phyloP scores from a whole-genome alignment of 2,329 filamentous ascomycete species.

The Colletotrichum sansevieriae region DNA sequence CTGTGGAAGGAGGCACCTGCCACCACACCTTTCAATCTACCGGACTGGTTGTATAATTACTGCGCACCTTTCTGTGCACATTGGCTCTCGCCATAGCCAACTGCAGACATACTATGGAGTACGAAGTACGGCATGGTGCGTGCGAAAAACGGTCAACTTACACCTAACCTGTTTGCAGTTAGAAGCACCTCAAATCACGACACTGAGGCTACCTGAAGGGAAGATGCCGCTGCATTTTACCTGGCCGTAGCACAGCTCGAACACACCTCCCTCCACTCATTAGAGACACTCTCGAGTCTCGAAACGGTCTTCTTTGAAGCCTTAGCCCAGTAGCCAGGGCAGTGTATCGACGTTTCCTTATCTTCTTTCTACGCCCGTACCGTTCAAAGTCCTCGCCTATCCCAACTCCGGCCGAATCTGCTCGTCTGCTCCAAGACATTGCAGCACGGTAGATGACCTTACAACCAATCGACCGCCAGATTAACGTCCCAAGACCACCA shows the following conservation, averaged over 20 bases:
- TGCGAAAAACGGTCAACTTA: constrained; percentile 11
- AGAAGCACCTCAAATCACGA: too few relatives aligned
- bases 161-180: too few relatives aligned
- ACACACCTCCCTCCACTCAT: too few relatives aligned
- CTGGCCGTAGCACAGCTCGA: too few relatives aligned
- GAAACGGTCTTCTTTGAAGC: not conserved
- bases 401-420: not conserved
- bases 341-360: constrained; percentile 15
- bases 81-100: not conserved
- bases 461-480: not conserved
- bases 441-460: not conserved
- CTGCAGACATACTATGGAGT: not conserved
- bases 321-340: not conserved
- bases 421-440: not conserved
- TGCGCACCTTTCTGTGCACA: too few relatives aligned
- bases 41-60: too few relatives aligned
- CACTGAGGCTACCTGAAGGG: not conserved
- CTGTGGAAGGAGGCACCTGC: not conserved
- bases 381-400: not conserved
- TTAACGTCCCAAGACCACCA: not conserved
- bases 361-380: not conserved
- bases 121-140: too few relatives aligned
- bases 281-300: not conserved
- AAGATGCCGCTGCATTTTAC: not conserved
- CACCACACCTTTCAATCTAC: not conserved